A percentile compares a stretch with the other conserved stretches of the same genome.
Evolutionary conservation across 352 stramenopile genomes (phyloP).

Genomic region (Pythium insidiosum): DNA sequence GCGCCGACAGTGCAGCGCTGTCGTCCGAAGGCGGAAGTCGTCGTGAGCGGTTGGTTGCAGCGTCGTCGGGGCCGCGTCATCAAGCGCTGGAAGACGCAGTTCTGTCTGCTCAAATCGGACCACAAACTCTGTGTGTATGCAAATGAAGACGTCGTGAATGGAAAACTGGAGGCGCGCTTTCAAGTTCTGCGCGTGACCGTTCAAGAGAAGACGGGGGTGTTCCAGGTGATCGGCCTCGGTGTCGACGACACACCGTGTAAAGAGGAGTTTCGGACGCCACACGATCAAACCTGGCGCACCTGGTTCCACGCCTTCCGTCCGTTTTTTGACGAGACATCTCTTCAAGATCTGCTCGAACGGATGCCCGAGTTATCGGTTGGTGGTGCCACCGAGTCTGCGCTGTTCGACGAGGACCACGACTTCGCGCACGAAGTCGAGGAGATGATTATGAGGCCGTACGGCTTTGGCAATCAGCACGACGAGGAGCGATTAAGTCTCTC

Average conservation of each 20-base stretch:
- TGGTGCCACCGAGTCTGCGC: constrained; percentile 5
- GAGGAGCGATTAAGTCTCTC: constrained; percentile 2
- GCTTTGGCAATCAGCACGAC: not conserved
- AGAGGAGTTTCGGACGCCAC: constrained; percentile 33
- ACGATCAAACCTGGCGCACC: constrained; percentile 25
- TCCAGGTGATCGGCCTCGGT: constrained; percentile 43
- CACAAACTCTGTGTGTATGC: constrained; percentile 42
- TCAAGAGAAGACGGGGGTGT: constrained; percentile 37
- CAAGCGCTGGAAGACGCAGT: constrained; percentile 51
- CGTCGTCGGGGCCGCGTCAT: constrained; percentile 38
- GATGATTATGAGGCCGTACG: constrained; percentile 13
- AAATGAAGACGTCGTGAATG: constrained; percentile 51
- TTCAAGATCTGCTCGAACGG: constrained; percentile 24
- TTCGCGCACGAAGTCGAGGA: constrained; percentile 12
- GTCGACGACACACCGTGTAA: constrained; percentile 27
- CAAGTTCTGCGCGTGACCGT: constrained; percentile 37
- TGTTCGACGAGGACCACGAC: constrained; percentile 8
- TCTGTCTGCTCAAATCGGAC: constrained; percentile 44
- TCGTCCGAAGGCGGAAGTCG: constrained; percentile 13
- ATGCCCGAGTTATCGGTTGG: constrained; percentile 28
- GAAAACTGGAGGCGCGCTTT: constrained; percentile 31
- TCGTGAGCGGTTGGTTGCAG: constrained; percentile 41
- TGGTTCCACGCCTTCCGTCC: constrained; percentile 41
- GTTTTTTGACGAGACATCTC: constrained; percentile 33
- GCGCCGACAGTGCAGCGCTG: not conserved